Conservation (phyloP, 306 rosid species). For the Crotalaria pallida region DNA sequence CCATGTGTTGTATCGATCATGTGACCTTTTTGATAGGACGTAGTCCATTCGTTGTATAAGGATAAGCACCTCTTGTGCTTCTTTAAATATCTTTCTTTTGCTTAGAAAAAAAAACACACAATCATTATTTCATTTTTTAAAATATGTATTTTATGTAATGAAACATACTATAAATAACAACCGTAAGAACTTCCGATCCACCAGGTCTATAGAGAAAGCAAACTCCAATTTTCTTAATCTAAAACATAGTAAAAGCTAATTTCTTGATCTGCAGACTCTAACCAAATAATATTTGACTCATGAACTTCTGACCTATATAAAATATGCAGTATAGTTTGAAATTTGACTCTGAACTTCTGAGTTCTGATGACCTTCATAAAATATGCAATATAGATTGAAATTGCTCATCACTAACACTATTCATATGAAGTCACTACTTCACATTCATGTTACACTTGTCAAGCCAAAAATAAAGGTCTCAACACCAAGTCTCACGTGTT, state of each 20-base stretch:
- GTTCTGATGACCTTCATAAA: not conserved
- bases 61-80: too few relatives aligned
- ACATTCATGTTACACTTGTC: slow-evolving; percentile 10
- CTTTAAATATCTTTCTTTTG: too few relatives aligned
- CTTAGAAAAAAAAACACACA: too few relatives aligned
- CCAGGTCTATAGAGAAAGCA: not conserved
- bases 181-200: not conserved
- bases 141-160: too few relatives aligned
- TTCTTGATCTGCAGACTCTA: not conserved
- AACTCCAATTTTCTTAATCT: not conserved
- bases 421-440: slow-evolving; percentile 5
- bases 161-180: too few relatives aligned
- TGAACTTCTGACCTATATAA: too few relatives aligned
- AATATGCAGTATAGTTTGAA: too few relatives aligned
- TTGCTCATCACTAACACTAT: not conserved
- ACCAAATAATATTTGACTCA: not conserved
- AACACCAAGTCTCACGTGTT: not conserved
- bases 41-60: too few relatives aligned
- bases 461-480: not conserved
- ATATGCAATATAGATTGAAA: not conserved
- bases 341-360: not conserved
- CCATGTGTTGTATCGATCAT: too few relatives aligned
- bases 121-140: too few relatives aligned
- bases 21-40: too few relatives aligned
- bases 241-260: not conserved